Conservation (phyloP, 129 eudicot species). For the Tanacetum coccineum region DNA sequence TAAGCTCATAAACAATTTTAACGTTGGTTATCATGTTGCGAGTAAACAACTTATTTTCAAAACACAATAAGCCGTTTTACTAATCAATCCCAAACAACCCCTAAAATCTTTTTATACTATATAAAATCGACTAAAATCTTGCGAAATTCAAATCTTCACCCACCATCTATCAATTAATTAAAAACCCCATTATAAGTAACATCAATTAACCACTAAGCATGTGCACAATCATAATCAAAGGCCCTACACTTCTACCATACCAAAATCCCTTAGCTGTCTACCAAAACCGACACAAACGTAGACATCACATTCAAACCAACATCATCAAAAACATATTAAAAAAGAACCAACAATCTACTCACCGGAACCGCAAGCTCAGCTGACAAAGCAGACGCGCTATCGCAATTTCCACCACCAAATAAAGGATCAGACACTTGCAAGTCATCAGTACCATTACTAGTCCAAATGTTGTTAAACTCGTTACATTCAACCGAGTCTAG, state of each 20-base stretch:
- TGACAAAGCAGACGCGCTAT: conserved; percentile 49
- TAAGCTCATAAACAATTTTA: too few species aligned
- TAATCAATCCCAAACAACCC: too few species aligned
- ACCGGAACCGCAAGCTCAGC: conserved; percentile 85
- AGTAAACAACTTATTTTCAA: too few species aligned
- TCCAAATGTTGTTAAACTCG: conserved; percentile 56
- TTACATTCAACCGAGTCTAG: conserved; percentile 37
- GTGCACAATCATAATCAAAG: conserved; percentile 24
- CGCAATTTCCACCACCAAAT: conserved; percentile 34
- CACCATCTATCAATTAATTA: conserved; percentile 8
- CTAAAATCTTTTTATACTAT: too few species aligned
- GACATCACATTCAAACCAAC: conserved; percentile 20
- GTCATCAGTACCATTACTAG: conserved; percentile 30
- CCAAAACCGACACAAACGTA: conserved; percentile 24
- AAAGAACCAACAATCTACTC: too few species aligned
- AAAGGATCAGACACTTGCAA: conserved; percentile 49
- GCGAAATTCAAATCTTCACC: too few species aligned
- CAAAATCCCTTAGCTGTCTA: conserved; percentile 32
- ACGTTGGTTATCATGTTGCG: too few species aligned
- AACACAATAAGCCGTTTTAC: too few species aligned
- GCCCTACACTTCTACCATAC: not conserved
- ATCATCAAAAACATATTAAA: conserved; percentile 19
- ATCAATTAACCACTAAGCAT: conserved; percentile 27
- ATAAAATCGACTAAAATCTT: too few species aligned
- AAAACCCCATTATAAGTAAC: conserved; percentile 8